Evolutionary conservation across 148 eudicot genomes (phyloP), one percentile per base, ranked within the genome.

Genomic region (Spergularia marina): DNA sequence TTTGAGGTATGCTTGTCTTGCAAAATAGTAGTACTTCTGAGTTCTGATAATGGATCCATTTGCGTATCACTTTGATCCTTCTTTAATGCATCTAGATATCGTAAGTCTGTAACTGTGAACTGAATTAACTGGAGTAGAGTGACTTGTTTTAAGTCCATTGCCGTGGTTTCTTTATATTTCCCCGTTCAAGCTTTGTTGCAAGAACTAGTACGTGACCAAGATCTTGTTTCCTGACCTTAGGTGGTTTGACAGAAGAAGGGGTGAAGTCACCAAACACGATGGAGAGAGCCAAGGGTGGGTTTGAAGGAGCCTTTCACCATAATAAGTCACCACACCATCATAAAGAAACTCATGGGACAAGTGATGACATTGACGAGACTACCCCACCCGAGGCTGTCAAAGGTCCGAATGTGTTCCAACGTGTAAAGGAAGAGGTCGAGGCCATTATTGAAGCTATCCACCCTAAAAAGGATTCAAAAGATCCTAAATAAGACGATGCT

Each of bases 341-440:
- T 79, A 85, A 86, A 77, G 98, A 94, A 84, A 91, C 98, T 58
- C 98, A 91, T 62, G 97, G 98, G 60, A 87, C 70, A 44, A 94
- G 97, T 41, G 83, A 87, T 65, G 94, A 89, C 73, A 91, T 94
- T 44, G 91, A 94, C 61, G 90, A 91, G 53, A 79, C 63, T 69
- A 91, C 97, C 8, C 88, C 94, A 3, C 20, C 84, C 4, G 88
- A 87, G 7, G 77, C 83, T 74, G 89, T 94, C n/a, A 90, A 87
- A 84, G 98, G 86, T 20, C 97, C 97, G 10, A 81, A 72, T 65
- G 65, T 94, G 44, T 86, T 94, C 53, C 82, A 87, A 74, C 87
- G 98, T n/a, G 82, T 84, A 16, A 94, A 94, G 84, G 98, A 94
- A 86, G 98, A 94, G 79, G 70, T 88, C 23, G 97, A 94, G 84